Conservation (phyloP, 2,329 filamentous ascomycete genomes). For the Xenoacremonium recifei region DNA sequence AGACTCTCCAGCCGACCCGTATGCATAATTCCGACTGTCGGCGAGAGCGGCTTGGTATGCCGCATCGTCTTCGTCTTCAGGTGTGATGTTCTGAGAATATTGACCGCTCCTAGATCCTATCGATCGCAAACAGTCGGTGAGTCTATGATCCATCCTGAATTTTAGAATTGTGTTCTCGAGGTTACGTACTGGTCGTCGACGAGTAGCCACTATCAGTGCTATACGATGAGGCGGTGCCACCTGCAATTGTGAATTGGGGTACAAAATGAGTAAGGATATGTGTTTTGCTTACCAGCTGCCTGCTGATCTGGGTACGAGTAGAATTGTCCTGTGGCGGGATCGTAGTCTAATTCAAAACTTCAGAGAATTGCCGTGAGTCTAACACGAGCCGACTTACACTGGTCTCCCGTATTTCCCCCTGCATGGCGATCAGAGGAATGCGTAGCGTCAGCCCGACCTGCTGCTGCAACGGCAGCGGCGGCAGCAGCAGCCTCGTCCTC, state of each 20-base stretch:
- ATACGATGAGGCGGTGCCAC: background rate
- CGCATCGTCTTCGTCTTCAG: slow-evolving; percentile 12
- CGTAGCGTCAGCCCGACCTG: too few relatives aligned
- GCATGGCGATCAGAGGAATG: too few relatives aligned
- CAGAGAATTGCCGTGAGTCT: background rate
- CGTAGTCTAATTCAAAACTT: slow-evolving; percentile 5
- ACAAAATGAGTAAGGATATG: background rate
- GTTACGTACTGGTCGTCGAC: slow-evolving; percentile 7
- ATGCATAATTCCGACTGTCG: slow-evolving; percentile 14
- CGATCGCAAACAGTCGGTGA: too few relatives aligned
- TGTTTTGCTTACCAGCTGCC: slow-evolving; percentile 1
- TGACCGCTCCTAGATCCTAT: background rate
- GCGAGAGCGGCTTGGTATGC: slow-evolving; percentile 17
- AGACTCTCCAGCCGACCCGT: slow-evolving; percentile 8
- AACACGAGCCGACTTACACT: slow-evolving; percentile 4
- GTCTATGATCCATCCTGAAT: too few relatives aligned
- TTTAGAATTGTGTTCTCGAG: too few relatives aligned
- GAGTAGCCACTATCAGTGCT: background rate
- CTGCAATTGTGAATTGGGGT: slow-evolving; percentile 2
- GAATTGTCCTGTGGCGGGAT: slow-evolving; percentile 2
- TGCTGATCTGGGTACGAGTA: slow-evolving; percentile 3
- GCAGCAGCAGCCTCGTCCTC: too few relatives aligned
- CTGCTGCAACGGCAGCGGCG: too few relatives aligned
- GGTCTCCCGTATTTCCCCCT: too few relatives aligned
- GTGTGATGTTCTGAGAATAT: background rate